Base-by-base conservation (phyloP, 352 stramenopile genomes). In the Phytophthora ramorum region DNA sequence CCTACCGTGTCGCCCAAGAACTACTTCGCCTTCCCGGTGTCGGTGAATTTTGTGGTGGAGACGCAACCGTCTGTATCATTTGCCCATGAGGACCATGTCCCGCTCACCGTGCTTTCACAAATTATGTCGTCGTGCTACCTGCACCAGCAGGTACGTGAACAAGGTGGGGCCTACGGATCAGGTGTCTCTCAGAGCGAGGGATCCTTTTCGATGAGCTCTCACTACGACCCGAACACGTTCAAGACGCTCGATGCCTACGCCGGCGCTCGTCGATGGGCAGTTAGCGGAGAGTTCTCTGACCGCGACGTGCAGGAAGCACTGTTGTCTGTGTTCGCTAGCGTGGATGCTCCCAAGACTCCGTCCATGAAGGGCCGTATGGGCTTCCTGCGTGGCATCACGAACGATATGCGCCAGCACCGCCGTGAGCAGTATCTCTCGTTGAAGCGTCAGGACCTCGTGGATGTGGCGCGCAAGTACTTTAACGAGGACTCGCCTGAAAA, bases 111-210 rank as follows among this genome's bases (percentile, higher is more conserved):
- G 45, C 69, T 95, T 16, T 73, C 85, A 22, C 85, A 93, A 73
- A 91, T 95, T 28, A 89, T 93, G 75, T 93, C 85, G 52, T 94
- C 87, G 45, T 95, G 87, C 69, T 91, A 81, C 32, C 40, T 95
- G 49, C 87, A 95, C 44, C 87, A 94, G 61, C 81, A 89, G 52
- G 87, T 95, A 48, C 83, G 87, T 37, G 87, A 95, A 40, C 76
- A 92, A 35, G 87, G 87, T 20, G 87, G 87, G 46, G 87, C 87
- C 3, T 95, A 95, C 68, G 87, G 87, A 51, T 87, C 79, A 40
- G 76, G 75, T 10, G 85, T 90, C 26, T 80, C 79, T 10, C 82
- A 92, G 63, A 84, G 80, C 32, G 87, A 95, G 68, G 87, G 87
- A 13, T 78, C 82, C n/a, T 90, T 95, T 61, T 78, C 82, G 30